A percentile compares a stretch with the other conserved stretches of the same genome.
These are phyloP conservation scores for Talaromyces sp. DNA, from an alignment of 2,329 filamentous ascomycete species.

Conservation along the genomic window DNA sequence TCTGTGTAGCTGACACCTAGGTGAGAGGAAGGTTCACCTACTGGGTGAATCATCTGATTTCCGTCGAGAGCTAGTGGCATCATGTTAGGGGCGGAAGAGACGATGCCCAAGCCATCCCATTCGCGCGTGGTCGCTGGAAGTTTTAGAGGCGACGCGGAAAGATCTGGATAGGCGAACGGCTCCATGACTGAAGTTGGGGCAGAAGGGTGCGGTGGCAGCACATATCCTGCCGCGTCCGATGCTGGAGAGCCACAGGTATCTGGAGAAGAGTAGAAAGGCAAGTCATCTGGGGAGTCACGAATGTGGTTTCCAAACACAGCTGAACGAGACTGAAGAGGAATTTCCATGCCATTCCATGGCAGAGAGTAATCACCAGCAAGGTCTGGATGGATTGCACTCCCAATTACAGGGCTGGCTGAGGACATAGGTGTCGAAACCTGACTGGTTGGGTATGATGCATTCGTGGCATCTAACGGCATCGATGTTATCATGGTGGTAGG, in stretches of 20 bases:
- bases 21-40: constrained; percentile 26
- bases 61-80: constrained; percentile 31
- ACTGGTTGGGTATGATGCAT: constrained; percentile 22
- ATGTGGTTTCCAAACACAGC: constrained; percentile 30
- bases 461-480: constrained; percentile 22
- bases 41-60: constrained; percentile 34
- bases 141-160: constrained; percentile 31
- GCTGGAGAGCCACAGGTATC: constrained; percentile 42
- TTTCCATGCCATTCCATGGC: constrained; percentile 34
- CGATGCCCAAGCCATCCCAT: constrained; percentile 30
- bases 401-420: constrained; percentile 33
- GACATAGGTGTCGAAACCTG: constrained; percentile 32
- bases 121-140: constrained; percentile 26
- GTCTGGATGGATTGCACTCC: constrained; percentile 23
- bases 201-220: constrained; percentile 22
- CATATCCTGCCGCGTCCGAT: constrained; percentile 32
- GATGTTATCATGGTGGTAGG: constrained; percentile 20
- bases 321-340: constrained; percentile 27
- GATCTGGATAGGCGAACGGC: constrained; percentile 29
- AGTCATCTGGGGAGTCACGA: constrained; percentile 35
- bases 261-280: constrained; percentile 41
- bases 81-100: constrained; percentile 29
- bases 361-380: constrained; percentile 28
- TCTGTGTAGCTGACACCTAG: constrained; percentile 10
- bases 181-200: constrained; percentile 32